These are phyloP conservation scores for Dryas integrifolia DNA, from an alignment of 331 rosid genomes.

Conservation along the genomic window DNA sequence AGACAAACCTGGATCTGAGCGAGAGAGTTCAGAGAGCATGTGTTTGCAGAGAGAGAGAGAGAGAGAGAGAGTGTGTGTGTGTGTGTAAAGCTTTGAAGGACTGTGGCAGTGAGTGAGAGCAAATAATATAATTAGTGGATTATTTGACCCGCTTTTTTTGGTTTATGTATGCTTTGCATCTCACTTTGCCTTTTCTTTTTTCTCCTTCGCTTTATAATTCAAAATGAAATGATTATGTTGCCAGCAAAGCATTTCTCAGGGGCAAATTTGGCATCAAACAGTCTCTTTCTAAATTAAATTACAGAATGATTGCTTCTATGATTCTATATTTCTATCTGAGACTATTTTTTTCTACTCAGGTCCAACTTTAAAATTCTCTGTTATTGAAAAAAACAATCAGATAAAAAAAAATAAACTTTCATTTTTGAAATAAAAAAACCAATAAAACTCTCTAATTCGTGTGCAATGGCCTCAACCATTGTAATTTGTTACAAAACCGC, in stretches of 20 bases:
- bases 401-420: too few relatives aligned
- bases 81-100: background rate
- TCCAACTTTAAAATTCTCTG: too few relatives aligned
- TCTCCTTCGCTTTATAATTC: constrained; percentile 11
- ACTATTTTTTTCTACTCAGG: too few relatives aligned
- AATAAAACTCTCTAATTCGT: too few relatives aligned
- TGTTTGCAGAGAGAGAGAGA: background rate
- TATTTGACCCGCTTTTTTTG: constrained; percentile 59
- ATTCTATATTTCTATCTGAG: too few relatives aligned
- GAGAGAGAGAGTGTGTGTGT: background rate
- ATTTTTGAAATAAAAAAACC: too few relatives aligned
- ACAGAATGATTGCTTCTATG: too few relatives aligned
- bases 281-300: too few relatives aligned
- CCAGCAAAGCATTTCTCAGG: constrained; percentile 20
- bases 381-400: too few relatives aligned
- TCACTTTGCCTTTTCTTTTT: constrained; percentile 13
- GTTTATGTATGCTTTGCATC: constrained; percentile 27
- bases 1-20: constrained; percentile 61
- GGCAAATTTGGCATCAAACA: background rate
- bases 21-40: constrained; percentile 13
- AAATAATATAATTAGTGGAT: constrained; percentile 12
- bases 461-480: too few relatives aligned
- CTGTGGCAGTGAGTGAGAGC: background rate
- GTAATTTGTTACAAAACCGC: too few relatives aligned
- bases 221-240: constrained; percentile 30